Base-by-base conservation (phyloP, 2,329 filamentous ascomycete species). In the Colletotrichum australisinense region DNA sequence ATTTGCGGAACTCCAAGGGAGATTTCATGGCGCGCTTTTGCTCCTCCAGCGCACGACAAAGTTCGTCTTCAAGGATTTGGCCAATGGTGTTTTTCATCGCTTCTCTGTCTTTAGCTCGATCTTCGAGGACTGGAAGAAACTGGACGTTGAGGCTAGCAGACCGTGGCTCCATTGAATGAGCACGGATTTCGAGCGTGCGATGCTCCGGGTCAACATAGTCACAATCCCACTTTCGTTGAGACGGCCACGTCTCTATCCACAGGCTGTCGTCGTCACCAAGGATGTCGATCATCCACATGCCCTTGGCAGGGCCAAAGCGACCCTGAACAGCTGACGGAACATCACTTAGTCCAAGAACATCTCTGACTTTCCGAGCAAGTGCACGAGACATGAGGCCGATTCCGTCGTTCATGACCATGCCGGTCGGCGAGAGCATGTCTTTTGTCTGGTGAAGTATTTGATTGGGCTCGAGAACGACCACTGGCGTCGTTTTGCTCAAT, bases 301-400 rank as follows among this genome's bases (percentile, higher is more conserved):
- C 94, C 79, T 96, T 96, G 0, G 92, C 92, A 22, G 92, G 90
- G 11, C 90, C 92, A 46, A 95, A 88, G 0, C 94, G 88, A 1
- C 86, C 93, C 80, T 96, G 94, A 58, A 92, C 91, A 0, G 88
- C 91, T 42, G 89, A 89, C 0, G 93, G 93, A 0, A 89, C 79
- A n/a, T 88, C 85, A 0, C 79, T 76, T 0, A 92, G 80, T 0
- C 87, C 88, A 9, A 93, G 84, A 0, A 74, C 74, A 1, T 85
- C 78, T 30, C 88, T 86, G 5, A 95, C 85, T 55, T 83, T 83
- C 1, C 81, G 79, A 0, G 90, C 91, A 2, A 93, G 86, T 1
- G 84, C 87, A 4, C 85, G 83, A 0, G 93, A 95, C 76, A 95
- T 92, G 3, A 83, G 83, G 0, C 87, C 90, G 57, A 94, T 92